Evolutionary conservation across 2,329 filamentous ascomycete genomes (phyloP).

Genomic region (Plectosphaerella plurivora): DNA sequence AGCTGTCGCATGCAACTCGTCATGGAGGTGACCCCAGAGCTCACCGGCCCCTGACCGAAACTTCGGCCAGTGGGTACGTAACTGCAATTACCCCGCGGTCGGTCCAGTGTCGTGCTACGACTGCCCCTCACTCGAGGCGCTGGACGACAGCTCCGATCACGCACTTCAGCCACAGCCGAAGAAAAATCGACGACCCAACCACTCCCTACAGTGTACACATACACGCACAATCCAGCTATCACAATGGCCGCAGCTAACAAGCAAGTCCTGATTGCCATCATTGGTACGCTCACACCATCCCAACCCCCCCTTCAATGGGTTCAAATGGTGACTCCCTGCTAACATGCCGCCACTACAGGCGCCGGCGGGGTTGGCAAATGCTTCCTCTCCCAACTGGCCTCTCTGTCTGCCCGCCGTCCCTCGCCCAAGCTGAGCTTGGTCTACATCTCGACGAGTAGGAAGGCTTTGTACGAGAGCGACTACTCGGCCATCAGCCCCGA

Average conservation of each 20-base stretch:
- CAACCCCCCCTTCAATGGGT: not conserved
- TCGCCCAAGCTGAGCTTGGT: slow-evolving; percentile 70
- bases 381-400: slow-evolving; percentile 79
- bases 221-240: not conserved
- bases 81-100: too few species aligned
- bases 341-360: slow-evolving; percentile 44
- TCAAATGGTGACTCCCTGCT: not conserved
- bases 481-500: slow-evolving; percentile 65
- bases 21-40: too few species aligned
- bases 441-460: slow-evolving; percentile 82
- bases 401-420: slow-evolving; percentile 61
- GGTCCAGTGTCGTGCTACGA: too few species aligned
- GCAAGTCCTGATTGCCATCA: slow-evolving; percentile 49
- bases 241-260: slow-evolving; percentile 37
- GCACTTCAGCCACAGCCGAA: not conserved
- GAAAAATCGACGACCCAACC: not conserved
- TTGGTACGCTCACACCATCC: slow-evolving; percentile 29
- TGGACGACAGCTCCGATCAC: not conserved
- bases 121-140: not conserved
- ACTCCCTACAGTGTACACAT: not conserved
- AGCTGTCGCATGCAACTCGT: too few species aligned
- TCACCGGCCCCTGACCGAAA: too few species aligned
- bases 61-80: too few species aligned
- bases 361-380: slow-evolving; percentile 89
- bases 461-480: slow-evolving; percentile 70